Conservation (phyloP, 2,329 filamentous ascomycete species). For the Pestalotiopsis sp. region DNA sequence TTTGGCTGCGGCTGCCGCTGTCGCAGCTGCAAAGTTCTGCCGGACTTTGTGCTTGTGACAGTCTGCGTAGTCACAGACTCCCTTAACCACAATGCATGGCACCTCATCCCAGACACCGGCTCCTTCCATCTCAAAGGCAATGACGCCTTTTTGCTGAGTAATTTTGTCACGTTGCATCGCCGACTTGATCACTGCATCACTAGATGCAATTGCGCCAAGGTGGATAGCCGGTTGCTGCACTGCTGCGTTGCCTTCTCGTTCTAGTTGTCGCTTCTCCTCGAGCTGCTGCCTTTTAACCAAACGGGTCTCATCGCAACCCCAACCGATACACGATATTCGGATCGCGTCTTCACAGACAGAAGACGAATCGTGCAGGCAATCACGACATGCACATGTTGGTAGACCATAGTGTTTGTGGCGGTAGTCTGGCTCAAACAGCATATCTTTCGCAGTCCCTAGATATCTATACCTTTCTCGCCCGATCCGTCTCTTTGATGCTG, state of each 20-base stretch:
- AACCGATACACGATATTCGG: background rate
- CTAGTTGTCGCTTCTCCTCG: background rate
- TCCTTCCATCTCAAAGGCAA: conserved; percentile 5
- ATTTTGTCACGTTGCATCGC: conserved; percentile 1
- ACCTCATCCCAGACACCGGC: background rate
- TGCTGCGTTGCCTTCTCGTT: background rate
- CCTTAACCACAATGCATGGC: background rate
- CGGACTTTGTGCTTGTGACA: conserved; percentile 1
- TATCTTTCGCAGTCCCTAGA: background rate
- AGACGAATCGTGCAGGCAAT: background rate
- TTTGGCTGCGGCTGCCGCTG: background rate
- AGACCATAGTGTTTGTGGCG: background rate
- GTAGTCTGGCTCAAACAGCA: background rate
- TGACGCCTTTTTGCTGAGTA: background rate
- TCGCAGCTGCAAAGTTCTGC: background rate
- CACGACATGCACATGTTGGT: background rate
- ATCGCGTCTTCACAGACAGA: background rate
- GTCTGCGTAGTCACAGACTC: conserved; percentile 5
- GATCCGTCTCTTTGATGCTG: background rate
- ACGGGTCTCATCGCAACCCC: background rate
- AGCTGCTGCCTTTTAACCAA: background rate
- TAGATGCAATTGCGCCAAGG: background rate
- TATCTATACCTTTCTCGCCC: background rate
- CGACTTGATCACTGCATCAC: background rate
- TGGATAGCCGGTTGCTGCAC: background rate